Evolutionary conservation across 2,329 filamentous ascomycete species (phyloP), one percentile per base, ranked within the genome.

Genomic region (Rugonectria rugulosa): DNA sequence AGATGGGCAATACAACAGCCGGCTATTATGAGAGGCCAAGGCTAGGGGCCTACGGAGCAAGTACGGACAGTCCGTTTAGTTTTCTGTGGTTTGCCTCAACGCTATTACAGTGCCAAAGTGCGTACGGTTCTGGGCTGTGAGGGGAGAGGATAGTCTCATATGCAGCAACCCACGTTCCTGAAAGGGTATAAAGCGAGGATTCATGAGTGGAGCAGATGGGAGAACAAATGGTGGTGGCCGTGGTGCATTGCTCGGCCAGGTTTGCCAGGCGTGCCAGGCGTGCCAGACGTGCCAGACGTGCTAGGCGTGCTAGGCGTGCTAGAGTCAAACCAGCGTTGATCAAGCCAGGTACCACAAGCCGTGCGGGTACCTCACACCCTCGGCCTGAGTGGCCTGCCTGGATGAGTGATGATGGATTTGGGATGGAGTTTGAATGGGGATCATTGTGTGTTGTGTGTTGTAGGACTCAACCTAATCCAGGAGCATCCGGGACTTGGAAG

Each of bases 111-210:
- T n/a, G n/a, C n/a, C n/a, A n/a, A n/a, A n/a, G n/a, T n/a, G n/a
- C n/a, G n/a, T n/a, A 27, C 5, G 10, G 15, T 38, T 49, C 34
- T 38, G 17, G 41, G 34, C 37, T 46, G 43, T 36, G n/a, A 44
- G 40, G n/a, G n/a, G n/a, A n/a, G n/a, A n/a, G n/a, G 43, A 44
- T 47, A 48, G 37, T 38, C 40, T 47, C 29, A 42, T 48, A 26
- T 54, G 56, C 60, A 61, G 53, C 34, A 58, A 57, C 58, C 63
- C 56, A 60, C 53, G 61, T 67, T 65, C 61, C 65, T 65, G 56
- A 62, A 65, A 23, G 49, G 45, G 56, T 58, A 15, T 47, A 51
- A 65, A 66, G 65, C 65, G 64, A 63, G 62, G 57, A 65, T 59
- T 60, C 46, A 23, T 14, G 24, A 50, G 61, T 67, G 65, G 65